A percentile compares a stretch with the other conserved stretches of the same genome.
Evolutionary conservation across 768 basidiomycete species (phyloP).

Genomic region (Russula compacta): DNA sequence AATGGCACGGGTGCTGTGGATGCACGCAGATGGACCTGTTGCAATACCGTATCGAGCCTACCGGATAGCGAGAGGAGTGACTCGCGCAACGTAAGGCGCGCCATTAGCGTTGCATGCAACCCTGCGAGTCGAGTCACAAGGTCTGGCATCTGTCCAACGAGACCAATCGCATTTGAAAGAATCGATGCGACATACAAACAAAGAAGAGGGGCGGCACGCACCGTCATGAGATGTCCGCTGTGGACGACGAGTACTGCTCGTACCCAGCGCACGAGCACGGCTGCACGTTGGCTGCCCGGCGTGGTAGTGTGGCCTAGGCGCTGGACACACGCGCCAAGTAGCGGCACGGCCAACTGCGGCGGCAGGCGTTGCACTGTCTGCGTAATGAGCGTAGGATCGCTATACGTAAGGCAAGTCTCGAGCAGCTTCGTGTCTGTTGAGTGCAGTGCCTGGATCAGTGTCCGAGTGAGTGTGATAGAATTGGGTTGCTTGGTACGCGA

Average conservation of each 20-base stretch:
- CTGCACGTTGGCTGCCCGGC: slow-evolving; percentile 70
- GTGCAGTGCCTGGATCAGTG: slow-evolving; percentile 92
- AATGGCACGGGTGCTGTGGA: slow-evolving; percentile 56
- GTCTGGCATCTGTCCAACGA: slow-evolving; percentile 67
- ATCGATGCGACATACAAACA: not conserved
- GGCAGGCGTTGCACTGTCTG: slow-evolving; percentile 85
- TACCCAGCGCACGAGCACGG: slow-evolving; percentile 63
- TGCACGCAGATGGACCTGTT: slow-evolving; percentile 85
- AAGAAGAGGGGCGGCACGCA: slow-evolving; percentile 31
- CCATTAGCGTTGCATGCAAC: slow-evolving; percentile 71
- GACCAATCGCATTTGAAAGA: not conserved
- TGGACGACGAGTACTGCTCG: slow-evolving; percentile 78
- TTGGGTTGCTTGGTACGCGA: slow-evolving; percentile 37
- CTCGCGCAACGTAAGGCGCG: slow-evolving; percentile 74
- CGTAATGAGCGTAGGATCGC: slow-evolving; percentile 68
- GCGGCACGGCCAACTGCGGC: slow-evolving; percentile 74
- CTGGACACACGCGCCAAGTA: slow-evolving; percentile 85
- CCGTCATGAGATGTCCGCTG: slow-evolving; percentile 90
- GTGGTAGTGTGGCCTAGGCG: slow-evolving; percentile 73
- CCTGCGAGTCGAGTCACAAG: slow-evolving; percentile 80
- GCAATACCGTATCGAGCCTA: slow-evolving; percentile 85
- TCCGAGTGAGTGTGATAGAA: slow-evolving; percentile 82
- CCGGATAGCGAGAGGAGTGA: slow-evolving; percentile 81
- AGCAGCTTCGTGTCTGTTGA: slow-evolving; percentile 84
- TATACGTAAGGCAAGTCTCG: slow-evolving; percentile 80